These are phyloP conservation scores for Leccinum subtestaceum DNA, from an alignment of 768 basidiomycete genomes.

Conservation along the genomic window DNA sequence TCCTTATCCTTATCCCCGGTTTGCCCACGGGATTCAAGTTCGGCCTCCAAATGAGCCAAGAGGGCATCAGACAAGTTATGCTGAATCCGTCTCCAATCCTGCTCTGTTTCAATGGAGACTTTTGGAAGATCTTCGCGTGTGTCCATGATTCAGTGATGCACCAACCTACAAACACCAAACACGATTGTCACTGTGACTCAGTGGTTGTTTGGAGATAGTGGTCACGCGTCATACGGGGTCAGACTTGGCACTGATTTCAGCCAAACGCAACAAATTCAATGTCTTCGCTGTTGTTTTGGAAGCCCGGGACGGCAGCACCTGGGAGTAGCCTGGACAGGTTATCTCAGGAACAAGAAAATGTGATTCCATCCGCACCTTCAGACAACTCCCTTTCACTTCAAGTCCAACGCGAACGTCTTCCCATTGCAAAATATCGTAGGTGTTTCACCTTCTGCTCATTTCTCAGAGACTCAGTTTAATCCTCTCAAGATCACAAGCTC, in stretches of 20 bases:
- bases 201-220: too few relatives aligned
- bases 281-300: conserved; percentile 76
- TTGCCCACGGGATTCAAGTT: conserved; percentile 40
- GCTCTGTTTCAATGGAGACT: conserved; percentile 61
- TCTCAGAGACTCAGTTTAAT: not conserved
- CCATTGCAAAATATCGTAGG: conserved; percentile 86
- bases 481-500: conserved; percentile 62
- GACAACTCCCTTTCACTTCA: conserved; percentile 60
- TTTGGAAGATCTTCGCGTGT: conserved; percentile 45
- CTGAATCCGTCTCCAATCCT: conserved; percentile 66
- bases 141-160: conserved; percentile 21
- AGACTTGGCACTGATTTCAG: not conserved
- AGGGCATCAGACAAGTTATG: conserved; percentile 49
- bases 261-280: conserved; percentile 26
- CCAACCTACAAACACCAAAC: too few relatives aligned
- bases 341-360: conserved; percentile 68
- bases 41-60: conserved; percentile 43
- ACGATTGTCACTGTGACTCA: too few relatives aligned
- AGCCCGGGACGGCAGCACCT: conserved; percentile 80
- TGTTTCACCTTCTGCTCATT: conserved; percentile 5
- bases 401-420: conserved; percentile 75
- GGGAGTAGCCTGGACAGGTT: conserved; percentile 87
- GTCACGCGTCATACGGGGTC: not conserved
- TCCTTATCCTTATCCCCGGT: conserved; percentile 39
- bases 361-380: conserved; percentile 63